Percentiles rank a stretch among this genome's conserved stretches.
phyloP scores from a whole-genome alignment of 495 filamentous ascomycete species.

The Glonium stellatum region DNA sequence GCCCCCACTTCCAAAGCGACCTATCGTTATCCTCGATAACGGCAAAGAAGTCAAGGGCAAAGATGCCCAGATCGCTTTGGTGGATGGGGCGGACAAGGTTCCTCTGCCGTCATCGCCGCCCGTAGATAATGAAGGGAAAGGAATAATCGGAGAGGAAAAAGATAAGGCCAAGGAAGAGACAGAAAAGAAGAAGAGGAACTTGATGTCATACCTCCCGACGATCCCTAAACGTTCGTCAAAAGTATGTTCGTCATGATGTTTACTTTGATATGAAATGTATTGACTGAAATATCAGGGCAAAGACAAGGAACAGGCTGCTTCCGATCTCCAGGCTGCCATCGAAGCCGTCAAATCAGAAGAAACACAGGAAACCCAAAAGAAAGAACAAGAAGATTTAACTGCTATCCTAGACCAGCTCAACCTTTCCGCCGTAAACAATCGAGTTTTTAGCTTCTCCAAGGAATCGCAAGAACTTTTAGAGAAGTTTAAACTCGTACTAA shows the following conservation, averaged over 20 bases:
- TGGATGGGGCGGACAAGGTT: slow-evolving; percentile 23
- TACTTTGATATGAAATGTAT: slow-evolving; percentile 11
- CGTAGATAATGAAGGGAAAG: slow-evolving; percentile 11
- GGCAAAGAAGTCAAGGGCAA: slow-evolving; percentile 25
- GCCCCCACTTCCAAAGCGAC: slow-evolving; percentile 23
- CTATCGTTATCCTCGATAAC: slow-evolving; percentile 25
- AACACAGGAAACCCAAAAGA: slow-evolving; percentile 35
- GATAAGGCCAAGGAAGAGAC: slow-evolving; percentile 9
- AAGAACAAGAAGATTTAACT: slow-evolving; percentile 69
- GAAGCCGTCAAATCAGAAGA: slow-evolving; percentile 45
- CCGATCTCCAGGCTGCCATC: slow-evolving; percentile 44
- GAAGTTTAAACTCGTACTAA: slow-evolving; percentile 81
- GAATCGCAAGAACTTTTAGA: slow-evolving; percentile 73
- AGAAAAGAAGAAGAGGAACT: slow-evolving; percentile 17
- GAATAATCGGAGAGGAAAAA: background rate
- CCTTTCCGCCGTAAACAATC: slow-evolving; percentile 69
- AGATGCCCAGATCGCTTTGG: slow-evolving; percentile 21
- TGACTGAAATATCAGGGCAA: slow-evolving; percentile 15
- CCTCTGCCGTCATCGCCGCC: slow-evolving; percentile 29
- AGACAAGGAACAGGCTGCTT: slow-evolving; percentile 32
- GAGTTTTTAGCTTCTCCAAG: slow-evolving; percentile 70
- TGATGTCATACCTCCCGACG: slow-evolving; percentile 21
- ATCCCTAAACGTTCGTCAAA: background rate
- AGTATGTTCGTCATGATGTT: background rate
- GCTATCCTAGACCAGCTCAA: slow-evolving; percentile 72